A percentile compares a stretch with the other conserved stretches of the same genome.
Evolutionary conservation across 2,329 filamentous ascomycete species (phyloP).

Genomic region (Sporothrix humicola): DNA sequence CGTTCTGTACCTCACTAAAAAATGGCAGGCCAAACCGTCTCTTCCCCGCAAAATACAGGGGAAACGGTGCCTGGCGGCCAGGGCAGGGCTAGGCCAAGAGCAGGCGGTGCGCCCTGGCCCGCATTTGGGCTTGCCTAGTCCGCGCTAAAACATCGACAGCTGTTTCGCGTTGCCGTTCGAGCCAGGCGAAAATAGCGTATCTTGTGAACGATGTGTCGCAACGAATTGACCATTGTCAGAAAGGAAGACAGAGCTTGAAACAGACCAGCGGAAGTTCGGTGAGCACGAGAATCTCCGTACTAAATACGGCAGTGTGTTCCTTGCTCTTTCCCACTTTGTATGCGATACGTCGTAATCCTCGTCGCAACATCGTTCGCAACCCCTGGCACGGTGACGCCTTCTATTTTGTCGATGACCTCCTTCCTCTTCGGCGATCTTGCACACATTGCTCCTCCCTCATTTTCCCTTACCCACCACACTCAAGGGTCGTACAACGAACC

Average conservation of each 20-base stretch:
- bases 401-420: slow-evolving; percentile 8
- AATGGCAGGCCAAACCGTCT: not conserved
- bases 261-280: not conserved
- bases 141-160: slow-evolving; percentile 25
- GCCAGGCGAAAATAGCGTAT: not conserved
- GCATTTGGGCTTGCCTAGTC: slow-evolving; percentile 15
- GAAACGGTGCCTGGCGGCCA: slow-evolving; percentile 10
- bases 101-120: slow-evolving; percentile 13
- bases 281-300: slow-evolving; percentile 5
- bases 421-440: not conserved
- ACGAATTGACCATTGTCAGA: not conserved
- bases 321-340: not conserved
- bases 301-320: not conserved
- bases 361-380: not conserved
- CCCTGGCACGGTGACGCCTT: slow-evolving; percentile 22
- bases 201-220: not conserved
- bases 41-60: slow-evolving; percentile 32
- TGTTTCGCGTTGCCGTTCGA: slow-evolving; percentile 26
- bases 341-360: slow-evolving; percentile 17
- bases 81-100: not conserved
- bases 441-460: slow-evolving; percentile 1
- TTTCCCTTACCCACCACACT: slow-evolving; percentile 2
- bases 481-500: slow-evolving; percentile 19
- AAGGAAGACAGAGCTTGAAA: slow-evolving; percentile 21
- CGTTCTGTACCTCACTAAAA: slow-evolving; percentile 8